Evolutionary conservation across 306 rosid genomes (phyloP).

Genomic region (Astragalus glycyphyllos): DNA sequence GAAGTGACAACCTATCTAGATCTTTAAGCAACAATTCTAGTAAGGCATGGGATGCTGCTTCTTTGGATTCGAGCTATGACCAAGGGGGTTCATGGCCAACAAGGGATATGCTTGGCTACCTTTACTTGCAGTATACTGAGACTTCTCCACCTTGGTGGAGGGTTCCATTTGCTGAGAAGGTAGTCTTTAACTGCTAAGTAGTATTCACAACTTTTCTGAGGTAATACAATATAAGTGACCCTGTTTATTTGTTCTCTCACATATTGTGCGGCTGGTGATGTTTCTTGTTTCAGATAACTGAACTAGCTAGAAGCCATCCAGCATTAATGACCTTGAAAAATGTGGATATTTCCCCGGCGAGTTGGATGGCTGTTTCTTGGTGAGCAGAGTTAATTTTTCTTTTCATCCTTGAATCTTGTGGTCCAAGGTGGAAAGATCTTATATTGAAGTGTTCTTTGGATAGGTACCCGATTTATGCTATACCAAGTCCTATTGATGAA

Average conservation of each 20-base stretch:
- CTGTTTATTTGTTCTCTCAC: not conserved
- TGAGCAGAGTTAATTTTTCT: conserved; percentile 49
- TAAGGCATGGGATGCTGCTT: conserved; percentile 66
- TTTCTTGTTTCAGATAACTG: conserved; percentile 56
- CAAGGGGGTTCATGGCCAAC: conserved; percentile 53
- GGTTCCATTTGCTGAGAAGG: conserved; percentile 68
- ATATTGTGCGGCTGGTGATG: not conserved
- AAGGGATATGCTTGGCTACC: conserved; percentile 59
- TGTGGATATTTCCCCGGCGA: conserved; percentile 74
- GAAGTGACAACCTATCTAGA: conserved; percentile 63
- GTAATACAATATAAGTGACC: not conserved
- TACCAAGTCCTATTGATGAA: conserved; percentile 56
- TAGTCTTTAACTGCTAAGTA: conserved; percentile 30
- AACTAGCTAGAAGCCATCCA: conserved; percentile 63
- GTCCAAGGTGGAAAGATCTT: not conserved
- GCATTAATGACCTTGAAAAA: conserved; percentile 67
- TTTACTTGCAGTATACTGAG: conserved; percentile 64
- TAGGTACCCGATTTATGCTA: conserved; percentile 85
- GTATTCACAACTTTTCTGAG: conserved; percentile 11
- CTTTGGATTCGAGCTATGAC: conserved; percentile 63
- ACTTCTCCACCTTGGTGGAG: conserved; percentile 55
- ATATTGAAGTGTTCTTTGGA: conserved; percentile 21
- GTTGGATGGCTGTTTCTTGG: conserved; percentile 95
- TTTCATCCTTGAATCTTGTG: conserved; percentile 15
- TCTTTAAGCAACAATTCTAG: conserved; percentile 72